These are phyloP conservation scores for Fibroporia radiculosa DNA, from an alignment of 768 basidiomycete species.

Conservation along the genomic window DNA sequence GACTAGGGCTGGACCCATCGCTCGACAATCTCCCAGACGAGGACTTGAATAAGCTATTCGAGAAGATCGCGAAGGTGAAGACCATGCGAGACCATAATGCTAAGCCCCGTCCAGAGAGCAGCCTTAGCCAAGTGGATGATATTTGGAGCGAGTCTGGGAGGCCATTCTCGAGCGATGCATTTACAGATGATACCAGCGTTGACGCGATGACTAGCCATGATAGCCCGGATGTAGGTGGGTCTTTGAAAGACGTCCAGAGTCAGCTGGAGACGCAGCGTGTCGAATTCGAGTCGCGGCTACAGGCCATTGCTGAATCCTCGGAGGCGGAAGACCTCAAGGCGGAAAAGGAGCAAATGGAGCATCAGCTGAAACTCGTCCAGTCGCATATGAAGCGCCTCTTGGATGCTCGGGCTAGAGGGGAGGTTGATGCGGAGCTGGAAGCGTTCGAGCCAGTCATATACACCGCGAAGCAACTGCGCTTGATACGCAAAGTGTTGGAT, in stretches of 20 bases:
- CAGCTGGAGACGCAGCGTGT: conserved; percentile 48
- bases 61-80: conserved; percentile 91
- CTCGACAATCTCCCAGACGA: conserved; percentile 92
- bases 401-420: conserved; percentile 72
- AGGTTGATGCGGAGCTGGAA: conserved; percentile 51
- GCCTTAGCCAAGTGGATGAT: conserved; percentile 79
- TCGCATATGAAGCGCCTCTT: conserved; percentile 76
- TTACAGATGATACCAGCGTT: conserved; percentile 84
- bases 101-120: conserved; percentile 84
- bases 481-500: conserved; percentile 77
- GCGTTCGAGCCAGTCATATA: conserved; percentile 79
- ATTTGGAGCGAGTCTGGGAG: conserved; percentile 87
- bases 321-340: conserved; percentile 83
- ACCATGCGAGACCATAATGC: conserved; percentile 75
- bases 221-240: conserved; percentile 60
- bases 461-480: conserved; percentile 68
- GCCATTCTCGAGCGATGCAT: conserved; percentile 66
- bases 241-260: conserved; percentile 63
- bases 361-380: conserved; percentile 74
- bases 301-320: conserved; percentile 55
- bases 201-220: conserved; percentile 51
- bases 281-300: conserved; percentile 53
- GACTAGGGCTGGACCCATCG: conserved; percentile 80
- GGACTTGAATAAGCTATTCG: conserved; percentile 88
- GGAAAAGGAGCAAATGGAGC: conserved; percentile 91